Evolutionary conservation across 371 early-diverging fungal species (phyloP).

Genomic region (Mortierella sp.): DNA sequence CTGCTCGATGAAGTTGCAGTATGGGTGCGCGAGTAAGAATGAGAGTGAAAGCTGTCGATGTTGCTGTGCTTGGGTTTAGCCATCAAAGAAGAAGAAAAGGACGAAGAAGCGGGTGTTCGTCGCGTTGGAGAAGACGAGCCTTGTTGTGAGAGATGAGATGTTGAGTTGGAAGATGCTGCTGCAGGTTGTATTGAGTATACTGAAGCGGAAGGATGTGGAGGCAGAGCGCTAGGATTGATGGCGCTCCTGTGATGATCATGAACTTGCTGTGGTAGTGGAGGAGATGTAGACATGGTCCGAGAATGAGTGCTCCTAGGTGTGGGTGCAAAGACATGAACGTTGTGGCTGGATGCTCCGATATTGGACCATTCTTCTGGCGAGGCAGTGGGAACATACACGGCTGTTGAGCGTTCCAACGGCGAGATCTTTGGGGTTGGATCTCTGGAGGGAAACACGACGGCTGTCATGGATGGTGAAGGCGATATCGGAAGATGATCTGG

Average conservation of each 20-base stretch:
- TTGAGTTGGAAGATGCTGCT: not conserved
- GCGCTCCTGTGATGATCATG: not conserved
- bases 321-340: not conserved
- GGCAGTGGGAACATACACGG: not conserved
- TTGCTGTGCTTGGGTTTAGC: constrained; percentile 6
- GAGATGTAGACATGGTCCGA: not conserved
- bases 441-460: not conserved
- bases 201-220: not conserved
- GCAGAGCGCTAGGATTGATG: constrained; percentile 5
- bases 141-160: not conserved
- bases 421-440: constrained; percentile 9
- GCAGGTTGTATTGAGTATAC: not conserved
- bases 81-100: constrained; percentile 16
- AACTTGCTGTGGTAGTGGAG: not conserved
- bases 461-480: not conserved
- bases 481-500: constrained; percentile 4
- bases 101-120: constrained; percentile 5
- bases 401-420: not conserved
- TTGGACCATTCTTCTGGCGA: not conserved
- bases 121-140: constrained; percentile 6
- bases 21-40: not conserved
- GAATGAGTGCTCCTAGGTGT: not conserved
- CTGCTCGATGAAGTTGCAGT: not conserved
- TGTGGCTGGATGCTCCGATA: constrained; percentile 1
- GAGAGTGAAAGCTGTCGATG: not conserved